phyloP scores from a whole-genome alignment of 2,329 filamentous ascomycete species.

The Fusarium armeniacum region DNA sequence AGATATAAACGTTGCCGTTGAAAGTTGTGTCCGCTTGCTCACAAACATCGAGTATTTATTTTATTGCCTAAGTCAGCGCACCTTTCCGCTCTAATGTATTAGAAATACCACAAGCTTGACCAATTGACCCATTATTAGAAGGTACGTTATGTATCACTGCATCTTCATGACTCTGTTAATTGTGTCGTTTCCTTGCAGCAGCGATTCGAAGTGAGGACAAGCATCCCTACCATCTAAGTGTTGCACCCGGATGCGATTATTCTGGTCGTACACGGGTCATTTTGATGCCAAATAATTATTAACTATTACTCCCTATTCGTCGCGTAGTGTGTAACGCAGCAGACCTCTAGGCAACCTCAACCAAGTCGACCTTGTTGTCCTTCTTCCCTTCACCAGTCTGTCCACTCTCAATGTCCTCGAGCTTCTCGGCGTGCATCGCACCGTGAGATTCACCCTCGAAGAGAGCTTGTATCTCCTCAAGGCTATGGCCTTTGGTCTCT shows the following conservation, averaged over 20 bases:
- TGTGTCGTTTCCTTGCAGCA: accelerated
- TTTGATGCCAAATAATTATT: not conserved
- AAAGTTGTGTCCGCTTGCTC: too few relatives aligned
- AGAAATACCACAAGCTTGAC: too few relatives aligned
- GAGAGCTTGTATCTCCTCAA: slow-evolving; percentile 52
- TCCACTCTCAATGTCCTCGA: slow-evolving; percentile 30
- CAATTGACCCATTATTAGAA: too few relatives aligned
- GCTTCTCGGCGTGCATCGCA: slow-evolving; percentile 12
- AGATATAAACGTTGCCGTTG: too few relatives aligned
- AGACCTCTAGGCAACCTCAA: slow-evolving; percentile 28
- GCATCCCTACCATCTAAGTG: accelerated
- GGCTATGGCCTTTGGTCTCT: slow-evolving; percentile 52
- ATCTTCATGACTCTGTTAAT: not conserved
- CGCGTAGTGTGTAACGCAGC: too few relatives aligned
- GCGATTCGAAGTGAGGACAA: accelerated
- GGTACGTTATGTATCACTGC: too few relatives aligned
- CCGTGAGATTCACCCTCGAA: slow-evolving; percentile 46
- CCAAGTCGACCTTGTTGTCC: slow-evolving; percentile 34
- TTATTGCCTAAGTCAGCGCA: too few relatives aligned
- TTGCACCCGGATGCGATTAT: accelerated
- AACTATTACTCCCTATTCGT: not conserved
- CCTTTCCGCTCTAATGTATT: too few relatives aligned
- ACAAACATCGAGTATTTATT: too few relatives aligned
- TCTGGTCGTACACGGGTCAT: not conserved
- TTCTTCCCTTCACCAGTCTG: slow-evolving; percentile 18